phyloP scores from a whole-genome alignment of 306 rosid genomes.

The Pachyrhizus erosus region DNA sequence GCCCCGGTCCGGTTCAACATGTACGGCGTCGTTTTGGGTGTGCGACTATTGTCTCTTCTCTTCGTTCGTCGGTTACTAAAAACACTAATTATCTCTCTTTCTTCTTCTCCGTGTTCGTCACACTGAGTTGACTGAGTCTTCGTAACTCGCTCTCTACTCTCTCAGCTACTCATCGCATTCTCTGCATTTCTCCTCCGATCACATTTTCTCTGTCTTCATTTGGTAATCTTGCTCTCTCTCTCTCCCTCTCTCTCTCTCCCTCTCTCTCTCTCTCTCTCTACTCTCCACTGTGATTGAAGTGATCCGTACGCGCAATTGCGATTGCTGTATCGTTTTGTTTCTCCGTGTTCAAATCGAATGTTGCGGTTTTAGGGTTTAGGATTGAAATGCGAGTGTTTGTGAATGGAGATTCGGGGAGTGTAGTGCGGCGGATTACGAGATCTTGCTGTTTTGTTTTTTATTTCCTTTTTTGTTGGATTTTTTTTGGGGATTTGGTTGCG shows the following conservation, averaged over 20 bases:
- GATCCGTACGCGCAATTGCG: constrained; percentile 34
- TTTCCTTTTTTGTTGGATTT: background rate
- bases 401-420: constrained; percentile 31
- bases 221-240: constrained; percentile 35
- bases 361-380: background rate
- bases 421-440: constrained; percentile 50
- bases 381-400: constrained; percentile 9
- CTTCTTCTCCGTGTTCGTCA: constrained; percentile 34
- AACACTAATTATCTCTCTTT: constrained; percentile 18
- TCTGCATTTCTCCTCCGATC: constrained; percentile 38
- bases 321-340: background rate
- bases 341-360: background rate
- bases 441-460: constrained; percentile 49
- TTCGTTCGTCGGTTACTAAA: constrained; percentile 56
- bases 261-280: background rate
- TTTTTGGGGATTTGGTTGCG: constrained; percentile 17
- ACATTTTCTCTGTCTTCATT: constrained; percentile 14
- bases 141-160: constrained; percentile 36
- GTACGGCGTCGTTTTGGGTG: constrained; percentile 47
- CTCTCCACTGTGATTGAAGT: constrained; percentile 13
- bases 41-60: constrained; percentile 37
- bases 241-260: background rate
- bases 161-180: constrained; percentile 36
- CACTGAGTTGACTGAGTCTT: constrained; percentile 51
- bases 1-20: constrained; percentile 49